Conservation (phyloP, 73 alveolate species). For the Symbiodinium pilosum region DNA sequence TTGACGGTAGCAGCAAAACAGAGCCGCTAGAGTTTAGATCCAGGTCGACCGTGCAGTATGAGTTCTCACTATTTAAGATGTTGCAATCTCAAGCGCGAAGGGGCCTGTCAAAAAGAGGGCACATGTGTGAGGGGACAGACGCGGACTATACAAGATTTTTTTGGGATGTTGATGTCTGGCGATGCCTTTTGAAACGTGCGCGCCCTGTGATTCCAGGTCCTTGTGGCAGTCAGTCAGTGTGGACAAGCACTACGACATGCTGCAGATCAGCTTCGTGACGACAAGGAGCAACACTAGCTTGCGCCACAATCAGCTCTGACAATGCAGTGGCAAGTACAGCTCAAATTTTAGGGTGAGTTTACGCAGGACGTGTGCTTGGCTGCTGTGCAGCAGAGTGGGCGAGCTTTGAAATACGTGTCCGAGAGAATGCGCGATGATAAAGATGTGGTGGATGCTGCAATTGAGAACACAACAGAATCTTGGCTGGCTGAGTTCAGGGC, state of each 20-base stretch:
- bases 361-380: conserved; percentile 68
- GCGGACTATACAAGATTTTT: too few relatives aligned
- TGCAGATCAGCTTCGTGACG: conserved; percentile 45
- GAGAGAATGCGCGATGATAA: conserved; percentile 24
- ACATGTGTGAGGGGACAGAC: too few relatives aligned
- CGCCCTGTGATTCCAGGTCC: conserved; percentile 36
- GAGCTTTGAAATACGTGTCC: conserved; percentile 51
- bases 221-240: conserved; percentile 31
- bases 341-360: neutral
- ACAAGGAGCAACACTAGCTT: conserved; percentile 9
- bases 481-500: neutral
- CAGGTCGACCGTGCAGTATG: too few relatives aligned
- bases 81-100: too few relatives aligned
- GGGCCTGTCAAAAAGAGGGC: too few relatives aligned
- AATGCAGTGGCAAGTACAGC: too few relatives aligned
- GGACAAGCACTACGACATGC: conserved; percentile 52
- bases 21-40: too few relatives aligned
- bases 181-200: too few relatives aligned
- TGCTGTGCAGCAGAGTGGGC: conserved; percentile 77
- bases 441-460: conserved; percentile 66
- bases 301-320: too few relatives aligned
- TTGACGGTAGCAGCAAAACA: too few relatives aligned
- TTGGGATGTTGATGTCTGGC: too few relatives aligned
- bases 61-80: too few relatives aligned
- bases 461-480: conserved; percentile 46